phyloP scores from a whole-genome alignment of 2,329 filamentous ascomycete genomes.

The Fusarium graminum region DNA sequence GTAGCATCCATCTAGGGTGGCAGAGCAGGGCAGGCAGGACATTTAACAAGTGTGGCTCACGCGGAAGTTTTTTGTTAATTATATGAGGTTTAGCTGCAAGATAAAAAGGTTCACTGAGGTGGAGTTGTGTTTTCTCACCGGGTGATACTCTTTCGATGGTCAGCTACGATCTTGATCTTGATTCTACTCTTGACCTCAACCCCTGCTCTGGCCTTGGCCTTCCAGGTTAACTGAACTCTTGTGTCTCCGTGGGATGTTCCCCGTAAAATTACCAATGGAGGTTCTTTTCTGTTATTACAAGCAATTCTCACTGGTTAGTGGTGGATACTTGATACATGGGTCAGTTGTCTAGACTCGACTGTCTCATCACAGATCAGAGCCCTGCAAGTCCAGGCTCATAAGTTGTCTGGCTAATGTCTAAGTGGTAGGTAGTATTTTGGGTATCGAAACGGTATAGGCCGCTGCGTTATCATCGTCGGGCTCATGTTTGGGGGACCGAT shows the following conservation, averaged over 20 bases:
- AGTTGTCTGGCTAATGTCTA: conserved; percentile 2
- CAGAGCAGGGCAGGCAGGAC: conserved; percentile 4
- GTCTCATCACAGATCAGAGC: conserved; percentile 14
- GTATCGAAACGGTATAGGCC: conserved; percentile 15
- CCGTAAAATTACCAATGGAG: conserved; percentile 19
- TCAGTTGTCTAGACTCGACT: conserved; percentile 18
- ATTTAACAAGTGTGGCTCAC: conserved; percentile 32
- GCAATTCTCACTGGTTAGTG: conserved; percentile 27
- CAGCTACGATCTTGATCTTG: background rate
- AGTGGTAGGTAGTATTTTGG: background rate
- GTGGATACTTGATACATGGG: conserved; percentile 26
- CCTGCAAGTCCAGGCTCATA: conserved; percentile 5
- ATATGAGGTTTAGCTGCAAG: background rate
- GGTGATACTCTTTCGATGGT: background rate
- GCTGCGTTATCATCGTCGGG: conserved; percentile 11
- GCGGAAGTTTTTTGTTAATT: conserved; percentile 3
- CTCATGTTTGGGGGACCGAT: conserved; percentile 26
- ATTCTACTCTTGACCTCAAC: too few species aligned
- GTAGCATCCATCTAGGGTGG: background rate
- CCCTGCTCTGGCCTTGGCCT: background rate
- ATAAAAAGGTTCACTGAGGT: background rate
- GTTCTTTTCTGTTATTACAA: conserved; percentile 11
- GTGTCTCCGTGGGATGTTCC: conserved; percentile 26
- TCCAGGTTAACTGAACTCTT: conserved; percentile 13
- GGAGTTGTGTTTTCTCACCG: background rate